A percentile compares a stretch with the other conserved stretches of the same genome.
These are phyloP conservation scores for Glonium stellatum DNA, from an alignment of 495 filamentous ascomycete genomes.

Conservation along the genomic window DNA sequence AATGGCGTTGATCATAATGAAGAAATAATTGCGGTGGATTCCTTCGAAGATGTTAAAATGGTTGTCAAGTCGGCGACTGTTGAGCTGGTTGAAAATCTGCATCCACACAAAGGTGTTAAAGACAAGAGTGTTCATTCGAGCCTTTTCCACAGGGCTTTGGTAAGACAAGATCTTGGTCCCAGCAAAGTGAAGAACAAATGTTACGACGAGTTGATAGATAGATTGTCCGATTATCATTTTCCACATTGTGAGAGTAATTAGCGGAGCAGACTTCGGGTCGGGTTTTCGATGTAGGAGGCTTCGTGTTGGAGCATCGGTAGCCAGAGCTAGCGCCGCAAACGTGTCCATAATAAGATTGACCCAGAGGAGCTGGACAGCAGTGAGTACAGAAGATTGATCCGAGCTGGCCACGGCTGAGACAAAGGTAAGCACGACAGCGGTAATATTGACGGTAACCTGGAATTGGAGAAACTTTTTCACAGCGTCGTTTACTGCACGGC, in stretches of 20 bases:
- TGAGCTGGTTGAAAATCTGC: constrained; percentile 89
- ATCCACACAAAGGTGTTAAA: constrained; percentile 95
- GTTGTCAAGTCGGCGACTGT: constrained; percentile 82
- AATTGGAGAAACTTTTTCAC: constrained; percentile 93
- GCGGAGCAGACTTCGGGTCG: constrained; percentile 65
- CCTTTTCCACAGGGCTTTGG: constrained; percentile 32
- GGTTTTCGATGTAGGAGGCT: constrained; percentile 67
- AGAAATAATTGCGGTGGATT: constrained; percentile 70
- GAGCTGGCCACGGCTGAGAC: constrained; percentile 65
- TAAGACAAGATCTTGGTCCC: constrained; percentile 59
- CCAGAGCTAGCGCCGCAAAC: constrained; percentile 87
- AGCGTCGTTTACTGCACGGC: constrained; percentile 79
- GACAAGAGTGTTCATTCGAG: constrained; percentile 60
- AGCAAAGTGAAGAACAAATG: constrained; percentile 68
- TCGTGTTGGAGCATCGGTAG: constrained; percentile 71
- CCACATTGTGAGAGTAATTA: constrained; percentile 81
- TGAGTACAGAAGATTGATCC: constrained; percentile 66
- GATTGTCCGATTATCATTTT: constrained; percentile 89
- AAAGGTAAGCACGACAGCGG: constrained; percentile 77
- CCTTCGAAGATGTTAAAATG: constrained; percentile 86
- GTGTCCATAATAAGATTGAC: constrained; percentile 94
- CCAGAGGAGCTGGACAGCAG: constrained; percentile 82
- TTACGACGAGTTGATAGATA: constrained; percentile 76
- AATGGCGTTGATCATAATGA: constrained; percentile 70
- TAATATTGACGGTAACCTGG: constrained; percentile 88